Base-by-base conservation (phyloP, 2,329 filamentous ascomycete genomes). In the Simplicillium sp. region DNA sequence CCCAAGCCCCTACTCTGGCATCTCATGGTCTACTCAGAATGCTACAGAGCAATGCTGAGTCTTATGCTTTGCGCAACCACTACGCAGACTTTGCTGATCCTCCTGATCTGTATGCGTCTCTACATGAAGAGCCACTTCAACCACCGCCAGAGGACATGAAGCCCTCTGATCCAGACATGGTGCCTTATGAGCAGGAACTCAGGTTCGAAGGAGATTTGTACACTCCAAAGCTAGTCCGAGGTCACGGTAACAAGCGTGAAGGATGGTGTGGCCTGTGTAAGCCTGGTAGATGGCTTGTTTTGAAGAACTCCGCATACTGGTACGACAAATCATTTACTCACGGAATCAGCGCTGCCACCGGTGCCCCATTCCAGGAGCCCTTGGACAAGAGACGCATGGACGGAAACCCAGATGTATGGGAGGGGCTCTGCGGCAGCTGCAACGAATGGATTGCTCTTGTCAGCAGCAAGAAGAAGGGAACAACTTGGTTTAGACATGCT, bases 301-400 rank as follows among this genome's bases (percentile, higher is more conserved):
- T 94, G 44, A 94, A 92, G 67, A 92, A 94, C 64, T 89, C 84
- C 41, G 87, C 87, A 7, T 94, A 87, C 59, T 94, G 87, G 87
- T 94, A 94, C 60, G 87, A 94, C 66, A 90, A 92, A 68, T 86
- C 82, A 43, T 94, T 92, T 59, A 87, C 84, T 2, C 87, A 94
- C 55, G 87, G 87, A 38, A 87, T 94, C 58, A 87, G 83, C 55
- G 86, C 84, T 20, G 82, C 84, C 4, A 90, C 86, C 0, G 86
- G 87, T 17, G 80, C 74, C 47, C 77, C 82, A 3, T 90, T 92
- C 64, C 80, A 86, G 56, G 80, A 84, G 50, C 87, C 87, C 3
- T 77, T 83, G 46, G 75, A 87, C 53, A 85, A 79, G 16, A 70
- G 84, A 43, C 73, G 85, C 38, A 87, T 85, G 67, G 84, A 88